A percentile compares a stretch with the other conserved stretches of the same genome.
These are phyloP conservation scores for Aaosphaeria pasadenensis DNA, from an alignment of 2,329 filamentous ascomycete species.

Conservation along the genomic window DNA sequence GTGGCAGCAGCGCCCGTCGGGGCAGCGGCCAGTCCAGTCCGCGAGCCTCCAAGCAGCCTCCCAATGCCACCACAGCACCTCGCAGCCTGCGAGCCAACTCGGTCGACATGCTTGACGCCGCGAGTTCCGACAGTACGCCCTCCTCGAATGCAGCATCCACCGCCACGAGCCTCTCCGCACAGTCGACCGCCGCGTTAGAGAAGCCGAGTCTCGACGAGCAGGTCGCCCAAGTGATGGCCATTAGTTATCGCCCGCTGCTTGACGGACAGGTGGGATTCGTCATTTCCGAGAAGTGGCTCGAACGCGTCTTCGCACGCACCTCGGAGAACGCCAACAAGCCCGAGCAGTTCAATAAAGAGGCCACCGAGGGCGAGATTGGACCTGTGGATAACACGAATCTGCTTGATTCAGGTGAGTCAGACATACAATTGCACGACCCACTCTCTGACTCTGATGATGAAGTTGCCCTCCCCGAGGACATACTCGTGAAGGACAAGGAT, in stretches of 20 bases:
- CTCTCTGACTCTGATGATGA: background rate
- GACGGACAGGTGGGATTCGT: conserved; percentile 76
- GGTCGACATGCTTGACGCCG: conserved; percentile 43
- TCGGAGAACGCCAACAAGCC: conserved; percentile 35
- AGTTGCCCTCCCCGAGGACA: conserved; percentile 12
- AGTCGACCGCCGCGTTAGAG: conserved; percentile 10
- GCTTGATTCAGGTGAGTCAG: conserved; percentile 16
- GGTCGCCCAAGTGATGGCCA: conserved; percentile 66
- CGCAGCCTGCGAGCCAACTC: conserved; percentile 36
- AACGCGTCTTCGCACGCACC: conserved; percentile 38
- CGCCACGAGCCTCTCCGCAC: conserved; percentile 19
- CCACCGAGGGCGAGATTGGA: conserved; percentile 64
- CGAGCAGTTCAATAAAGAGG: conserved; percentile 57
- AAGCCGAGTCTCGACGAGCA: conserved; percentile 58
- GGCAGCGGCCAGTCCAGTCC: conserved; percentile 24
- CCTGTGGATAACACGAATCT: conserved; percentile 87
- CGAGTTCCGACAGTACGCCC: conserved; percentile 27
- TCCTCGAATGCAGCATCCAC: conserved; percentile 18
- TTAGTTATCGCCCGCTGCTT: conserved; percentile 56
- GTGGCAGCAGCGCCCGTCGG: conserved; percentile 9
- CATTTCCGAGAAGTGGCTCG: conserved; percentile 77
- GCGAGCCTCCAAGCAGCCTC: conserved; percentile 18
- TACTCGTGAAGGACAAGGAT: conserved; percentile 34
- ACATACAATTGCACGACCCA: background rate
- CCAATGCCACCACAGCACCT: conserved; percentile 13